Evolutionary conservation across 208 protist genomes (phyloP).

Genomic region (Lotmaria passim): DNA sequence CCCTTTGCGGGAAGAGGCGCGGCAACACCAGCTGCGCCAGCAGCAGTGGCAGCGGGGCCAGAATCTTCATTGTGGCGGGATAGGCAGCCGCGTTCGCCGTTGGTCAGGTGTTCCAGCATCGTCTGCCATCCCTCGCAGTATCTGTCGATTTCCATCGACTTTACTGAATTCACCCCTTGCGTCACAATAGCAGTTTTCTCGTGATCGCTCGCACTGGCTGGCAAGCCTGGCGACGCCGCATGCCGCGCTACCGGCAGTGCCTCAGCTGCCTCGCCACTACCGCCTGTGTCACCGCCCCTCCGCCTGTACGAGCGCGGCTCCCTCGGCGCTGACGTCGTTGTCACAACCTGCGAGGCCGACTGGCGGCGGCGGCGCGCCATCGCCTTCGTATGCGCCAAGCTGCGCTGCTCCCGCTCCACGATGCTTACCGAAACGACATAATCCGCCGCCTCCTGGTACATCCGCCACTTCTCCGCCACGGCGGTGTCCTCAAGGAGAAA

Average conservation of each 20-base stretch:
- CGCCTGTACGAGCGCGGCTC: background rate
- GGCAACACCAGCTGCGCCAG: background rate
- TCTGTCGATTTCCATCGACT: constrained; percentile 3
- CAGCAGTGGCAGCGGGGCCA: background rate
- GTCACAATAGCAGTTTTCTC: background rate
- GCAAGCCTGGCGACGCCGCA: no score
- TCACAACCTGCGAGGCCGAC: constrained; percentile 10
- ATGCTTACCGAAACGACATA: constrained; percentile 51
- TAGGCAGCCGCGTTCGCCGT: constrained; percentile 15
- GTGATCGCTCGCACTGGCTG: no score
- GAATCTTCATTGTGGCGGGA: background rate
- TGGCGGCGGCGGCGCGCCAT: constrained; percentile 15
- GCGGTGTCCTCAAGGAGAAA: constrained; percentile 44
- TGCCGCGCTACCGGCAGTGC: background rate
- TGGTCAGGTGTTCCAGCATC: constrained; percentile 1
- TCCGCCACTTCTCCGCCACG: constrained; percentile 33
- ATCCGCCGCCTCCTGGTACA: constrained; percentile 50
- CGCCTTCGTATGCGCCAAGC: constrained; percentile 13
- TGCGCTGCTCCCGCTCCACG: constrained; percentile 48
- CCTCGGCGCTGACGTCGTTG: background rate
- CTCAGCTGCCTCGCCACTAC: no score
- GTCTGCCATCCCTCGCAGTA: constrained; percentile 18
- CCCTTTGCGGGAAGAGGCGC: background rate
- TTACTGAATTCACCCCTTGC: constrained; percentile 10
- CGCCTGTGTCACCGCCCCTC: background rate